Base-by-base conservation (phyloP, 768 basidiomycete genomes). In the Trichaptum fuscoviolaceum region DNA sequence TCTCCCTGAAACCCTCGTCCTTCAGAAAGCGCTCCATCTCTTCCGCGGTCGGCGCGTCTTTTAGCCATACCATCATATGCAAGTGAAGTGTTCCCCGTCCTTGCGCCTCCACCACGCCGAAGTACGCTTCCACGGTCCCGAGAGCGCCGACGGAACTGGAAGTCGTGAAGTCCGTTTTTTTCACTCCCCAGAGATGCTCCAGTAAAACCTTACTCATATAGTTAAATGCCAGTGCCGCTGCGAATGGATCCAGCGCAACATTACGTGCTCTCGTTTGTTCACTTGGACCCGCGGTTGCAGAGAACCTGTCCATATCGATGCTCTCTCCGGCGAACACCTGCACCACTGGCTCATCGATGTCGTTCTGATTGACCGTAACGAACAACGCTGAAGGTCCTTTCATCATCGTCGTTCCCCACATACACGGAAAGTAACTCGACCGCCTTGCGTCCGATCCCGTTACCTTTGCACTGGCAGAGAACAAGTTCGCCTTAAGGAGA, bases 231-330 rank as follows among this genome's bases (percentile, higher is more conserved):
- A 76, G 72, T 0, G 81, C 78, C 0, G 82, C 72, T 0, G 80
- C 81, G 67, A 73, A 83, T 3, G 81, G 81, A 68, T 83, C 79
- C 0, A 27, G 34, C 0, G 80, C 78, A 8, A 83, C 74, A 52
- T 75, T 79, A 0, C 65, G 27, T 0, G 71, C 70, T 0, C 77
- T 70, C 35, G 69, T 61, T 0, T 67, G 58, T 0, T 57, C 62
- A 25, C 69, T 68, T 0, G 79, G 79, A 0, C 79, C 78, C 2
- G 42, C 0, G 70, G 69, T 0, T 65, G 27, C 1, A 67, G 3
- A n/a, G 62, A 84, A 83, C 0, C 67, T 0, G 63, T 85, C 79
- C 8, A 85, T 64, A 63, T 84, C 72, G 9, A 85, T 83, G 0
- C 80, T 69, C 30, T 74, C 75, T 0, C 84, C 82, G 0, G 78